Evolutionary conservation across 2,329 filamentous ascomycete species (phyloP).

Genomic region (Stagonosporopsis cucurbitacearum): DNA sequence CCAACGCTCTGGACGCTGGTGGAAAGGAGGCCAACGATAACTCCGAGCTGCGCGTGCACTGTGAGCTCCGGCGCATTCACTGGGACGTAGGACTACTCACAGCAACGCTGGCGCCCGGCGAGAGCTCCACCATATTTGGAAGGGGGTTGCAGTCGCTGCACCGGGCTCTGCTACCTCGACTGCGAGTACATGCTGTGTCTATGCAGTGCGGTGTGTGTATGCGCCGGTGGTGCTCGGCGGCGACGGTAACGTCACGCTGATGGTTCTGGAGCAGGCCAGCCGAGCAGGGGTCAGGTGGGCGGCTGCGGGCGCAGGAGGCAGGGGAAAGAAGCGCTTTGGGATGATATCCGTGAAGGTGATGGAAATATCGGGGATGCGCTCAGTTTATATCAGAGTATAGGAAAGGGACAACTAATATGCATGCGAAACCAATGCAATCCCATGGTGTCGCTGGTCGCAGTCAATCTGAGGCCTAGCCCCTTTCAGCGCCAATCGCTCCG

Average conservation of each 20-base stretch:
- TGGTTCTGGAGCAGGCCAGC: conserved; percentile 30
- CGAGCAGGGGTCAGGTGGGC: conserved; percentile 42
- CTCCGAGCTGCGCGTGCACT: conserved; percentile 71
- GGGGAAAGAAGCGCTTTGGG: neutral
- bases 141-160: conserved; percentile 25
- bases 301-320: conserved; percentile 19
- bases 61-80: conserved; percentile 14
- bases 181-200: conserved; percentile 38
- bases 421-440: conserved; percentile 16
- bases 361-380: neutral
- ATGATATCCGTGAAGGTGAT: neutral
- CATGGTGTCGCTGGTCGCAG: conserved; percentile 8
- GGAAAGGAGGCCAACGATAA: conserved; percentile 89
- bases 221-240: conserved; percentile 16
- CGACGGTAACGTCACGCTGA: conserved; percentile 35
- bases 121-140: conserved; percentile 50
- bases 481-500: conserved; percentile 7
- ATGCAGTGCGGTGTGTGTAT: conserved; percentile 5
- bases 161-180: conserved; percentile 40
- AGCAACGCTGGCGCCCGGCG: conserved; percentile 51
- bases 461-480: conserved; percentile 16
- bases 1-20: conserved; percentile 95
- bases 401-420: conserved; percentile 1
- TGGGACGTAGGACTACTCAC: conserved; percentile 39
- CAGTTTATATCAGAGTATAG: conserved; percentile 3